Conservation (phyloP, 805 yeast genomes). For the Naumovozyma baii region DNA sequence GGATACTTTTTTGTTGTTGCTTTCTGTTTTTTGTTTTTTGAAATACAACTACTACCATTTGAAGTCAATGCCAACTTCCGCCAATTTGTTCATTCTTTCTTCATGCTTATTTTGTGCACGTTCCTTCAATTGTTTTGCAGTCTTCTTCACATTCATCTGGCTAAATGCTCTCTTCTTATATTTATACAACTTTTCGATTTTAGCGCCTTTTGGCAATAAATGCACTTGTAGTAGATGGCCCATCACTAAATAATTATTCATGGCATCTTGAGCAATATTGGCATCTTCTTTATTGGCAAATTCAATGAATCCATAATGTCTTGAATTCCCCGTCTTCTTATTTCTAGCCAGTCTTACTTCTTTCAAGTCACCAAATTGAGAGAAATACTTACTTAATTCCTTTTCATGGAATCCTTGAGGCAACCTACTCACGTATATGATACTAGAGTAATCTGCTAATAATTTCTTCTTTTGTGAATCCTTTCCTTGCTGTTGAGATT, state of each 20-base stretch:
- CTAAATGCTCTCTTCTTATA: slow-evolving; percentile 30
- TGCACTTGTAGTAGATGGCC: slow-evolving; percentile 78
- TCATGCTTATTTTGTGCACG: slow-evolving; percentile 27
- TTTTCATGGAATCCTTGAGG: slow-evolving; percentile 88
- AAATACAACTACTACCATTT: slow-evolving; percentile 18
- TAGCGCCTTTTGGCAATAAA: slow-evolving; percentile 38
- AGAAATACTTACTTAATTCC: slow-evolving; percentile 65
- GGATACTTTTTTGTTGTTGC: no score
- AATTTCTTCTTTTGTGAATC: slow-evolving; percentile 13
- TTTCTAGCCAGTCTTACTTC: slow-evolving; percentile 78
- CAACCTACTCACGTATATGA: slow-evolving; percentile 80
- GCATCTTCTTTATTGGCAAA: slow-evolving; percentile 70
- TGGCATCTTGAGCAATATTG: slow-evolving; percentile 81
- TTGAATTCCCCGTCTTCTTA: slow-evolving; percentile 81
- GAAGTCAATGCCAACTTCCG: slow-evolving; percentile 32
- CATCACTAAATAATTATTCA: slow-evolving; percentile 86
- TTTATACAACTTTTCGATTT: slow-evolving; percentile 32
- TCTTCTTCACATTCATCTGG: slow-evolving; percentile 25
- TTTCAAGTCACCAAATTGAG: slow-evolving; percentile 81
- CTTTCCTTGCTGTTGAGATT: slow-evolving; percentile 11
- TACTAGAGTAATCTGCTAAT: slow-evolving; percentile 41
- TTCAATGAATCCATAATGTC: slow-evolving; percentile 87
- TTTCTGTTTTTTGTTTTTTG: no score
- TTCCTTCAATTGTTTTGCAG: slow-evolving; percentile 26
- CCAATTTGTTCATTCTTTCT: slow-evolving; percentile 27